phyloP scores from a whole-genome alignment of 2,329 filamentous ascomycete genomes.

The Colletotrichum lentis region DNA sequence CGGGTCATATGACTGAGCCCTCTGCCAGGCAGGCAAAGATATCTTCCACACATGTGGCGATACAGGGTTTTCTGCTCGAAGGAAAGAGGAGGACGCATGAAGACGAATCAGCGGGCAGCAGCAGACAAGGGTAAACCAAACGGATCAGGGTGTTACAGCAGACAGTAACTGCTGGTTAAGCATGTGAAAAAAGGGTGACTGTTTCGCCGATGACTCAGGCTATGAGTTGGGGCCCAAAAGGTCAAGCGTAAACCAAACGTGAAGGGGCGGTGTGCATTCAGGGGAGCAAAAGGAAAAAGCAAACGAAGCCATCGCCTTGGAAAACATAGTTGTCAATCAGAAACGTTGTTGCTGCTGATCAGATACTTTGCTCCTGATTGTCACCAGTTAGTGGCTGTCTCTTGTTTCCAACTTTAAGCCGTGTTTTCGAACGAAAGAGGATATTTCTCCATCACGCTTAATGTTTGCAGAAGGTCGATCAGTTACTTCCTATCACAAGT shows the following conservation, averaged over 20 bases:
- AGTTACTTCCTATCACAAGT: too few relatives aligned
- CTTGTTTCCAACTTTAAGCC: not conserved
- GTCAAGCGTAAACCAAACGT: not conserved
- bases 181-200: too few relatives aligned
- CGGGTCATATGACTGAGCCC: not conserved
- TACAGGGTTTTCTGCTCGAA: not conserved
- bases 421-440: not conserved
- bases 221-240: too few relatives aligned
- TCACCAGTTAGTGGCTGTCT: not conserved
- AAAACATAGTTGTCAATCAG: not conserved
- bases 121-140: not conserved
- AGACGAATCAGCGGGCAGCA: not conserved
- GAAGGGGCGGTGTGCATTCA: not conserved
- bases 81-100: not conserved
- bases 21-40: not conserved
- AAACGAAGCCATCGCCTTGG: not conserved
- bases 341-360: not conserved
- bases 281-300: not conserved
- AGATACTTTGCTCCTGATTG: not conserved
- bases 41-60: not conserved
- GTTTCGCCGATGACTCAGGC: too few relatives aligned
- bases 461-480: too few relatives aligned
- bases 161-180: too few relatives aligned
- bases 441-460: not conserved
- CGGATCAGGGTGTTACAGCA: too few relatives aligned